Conservation (phyloP, 2,329 filamentous ascomycete genomes). For the Colletotrichum spaethianum region DNA sequence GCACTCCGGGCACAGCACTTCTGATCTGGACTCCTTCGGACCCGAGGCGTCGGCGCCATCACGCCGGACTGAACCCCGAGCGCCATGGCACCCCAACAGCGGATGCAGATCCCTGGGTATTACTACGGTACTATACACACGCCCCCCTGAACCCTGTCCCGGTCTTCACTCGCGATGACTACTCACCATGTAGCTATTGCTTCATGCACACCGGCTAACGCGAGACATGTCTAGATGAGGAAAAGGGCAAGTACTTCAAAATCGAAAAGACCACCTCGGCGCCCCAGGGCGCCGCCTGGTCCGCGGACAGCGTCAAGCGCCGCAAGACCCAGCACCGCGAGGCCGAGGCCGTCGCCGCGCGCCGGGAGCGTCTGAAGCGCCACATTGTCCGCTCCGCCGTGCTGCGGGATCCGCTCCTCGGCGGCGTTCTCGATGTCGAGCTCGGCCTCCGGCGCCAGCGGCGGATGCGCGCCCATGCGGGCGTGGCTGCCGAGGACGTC, state of each 20-base stretch:
- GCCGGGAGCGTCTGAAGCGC: conserved; percentile 50
- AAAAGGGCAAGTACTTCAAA: conserved; percentile 78
- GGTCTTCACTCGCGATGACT: not conserved
- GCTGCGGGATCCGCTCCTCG: conserved; percentile 49
- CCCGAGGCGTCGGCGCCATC: not conserved
- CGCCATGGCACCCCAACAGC: conserved; percentile 37
- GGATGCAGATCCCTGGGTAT: conserved; percentile 64
- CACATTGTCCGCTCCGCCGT: conserved; percentile 56
- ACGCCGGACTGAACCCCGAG: conserved; percentile 5
- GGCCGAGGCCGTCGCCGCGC: conserved; percentile 46
- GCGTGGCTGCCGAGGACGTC: conserved; percentile 46
- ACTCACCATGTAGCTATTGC: not conserved
- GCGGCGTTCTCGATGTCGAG: conserved; percentile 53
- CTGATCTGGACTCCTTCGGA: conserved; percentile 3
- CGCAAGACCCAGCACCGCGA: conserved; percentile 63
- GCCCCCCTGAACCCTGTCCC: not conserved
- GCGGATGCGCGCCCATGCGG: conserved; percentile 4
- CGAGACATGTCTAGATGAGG: conserved; percentile 57
- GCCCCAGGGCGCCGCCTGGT: conserved; percentile 66
- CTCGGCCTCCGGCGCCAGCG: conserved; percentile 47
- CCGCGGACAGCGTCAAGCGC: conserved; percentile 70
- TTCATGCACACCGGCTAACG: not conserved
- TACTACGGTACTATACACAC: conserved; percentile 61
- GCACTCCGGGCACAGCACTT: not conserved
- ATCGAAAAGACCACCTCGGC: conserved; percentile 72